phyloP scores from a whole-genome alignment of 2,329 filamentous ascomycete genomes.

The Cladosporium sp. region DNA sequence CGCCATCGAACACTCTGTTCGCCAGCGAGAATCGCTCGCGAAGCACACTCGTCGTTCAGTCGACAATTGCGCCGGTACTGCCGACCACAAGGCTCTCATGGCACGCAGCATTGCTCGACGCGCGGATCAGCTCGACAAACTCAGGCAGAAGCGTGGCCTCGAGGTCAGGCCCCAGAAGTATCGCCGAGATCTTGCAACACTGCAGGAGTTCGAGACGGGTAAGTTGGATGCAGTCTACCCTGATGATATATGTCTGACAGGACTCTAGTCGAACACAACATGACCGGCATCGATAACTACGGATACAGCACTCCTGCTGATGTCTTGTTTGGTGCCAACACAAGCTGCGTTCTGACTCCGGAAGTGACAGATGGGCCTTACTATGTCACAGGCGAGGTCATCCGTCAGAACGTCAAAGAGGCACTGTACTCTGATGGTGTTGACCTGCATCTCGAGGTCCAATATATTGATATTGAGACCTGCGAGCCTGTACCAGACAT shows the following conservation, averaged over 20 bases:
- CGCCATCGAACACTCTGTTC: not conserved
- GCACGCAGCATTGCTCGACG: not conserved
- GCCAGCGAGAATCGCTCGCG: not conserved
- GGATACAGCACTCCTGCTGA: not conserved
- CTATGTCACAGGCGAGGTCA: constrained; percentile 33
- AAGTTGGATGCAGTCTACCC: not conserved
- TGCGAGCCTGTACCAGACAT: constrained; percentile 38
- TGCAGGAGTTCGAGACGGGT: not conserved
- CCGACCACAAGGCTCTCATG: not conserved
- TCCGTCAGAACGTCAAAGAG: constrained; percentile 38
- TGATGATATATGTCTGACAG: not conserved
- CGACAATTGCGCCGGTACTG: not conserved
- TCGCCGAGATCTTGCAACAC: not conserved
- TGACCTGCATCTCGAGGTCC: constrained; percentile 37
- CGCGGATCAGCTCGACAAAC: not conserved
- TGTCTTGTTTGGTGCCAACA: constrained; percentile 18
- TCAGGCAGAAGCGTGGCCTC: not conserved
- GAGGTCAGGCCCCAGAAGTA: not conserved
- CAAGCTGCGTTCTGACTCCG: constrained; percentile 24
- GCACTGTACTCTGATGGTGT: constrained; percentile 34
- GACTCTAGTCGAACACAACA: not conserved
- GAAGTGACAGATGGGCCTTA: constrained; percentile 23
- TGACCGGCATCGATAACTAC: not conserved
- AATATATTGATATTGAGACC: constrained; percentile 40
- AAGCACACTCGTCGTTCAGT: not conserved